These are phyloP conservation scores for Nannochloropsis salina DNA, from an alignment of 108 stramenopile genomes.

Conservation along the genomic window DNA sequence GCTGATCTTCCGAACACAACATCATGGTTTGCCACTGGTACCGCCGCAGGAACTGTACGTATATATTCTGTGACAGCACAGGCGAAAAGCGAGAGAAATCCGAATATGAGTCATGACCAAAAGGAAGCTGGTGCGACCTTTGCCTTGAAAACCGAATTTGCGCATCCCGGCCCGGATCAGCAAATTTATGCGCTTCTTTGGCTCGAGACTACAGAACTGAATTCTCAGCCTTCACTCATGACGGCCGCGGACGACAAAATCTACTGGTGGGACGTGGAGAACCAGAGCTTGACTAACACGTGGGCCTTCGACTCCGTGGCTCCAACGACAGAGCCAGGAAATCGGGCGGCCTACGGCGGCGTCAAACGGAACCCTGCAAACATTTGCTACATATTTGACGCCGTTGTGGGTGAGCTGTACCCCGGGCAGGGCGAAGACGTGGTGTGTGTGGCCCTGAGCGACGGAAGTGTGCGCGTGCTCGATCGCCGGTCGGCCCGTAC, in stretches of 20 bases:
- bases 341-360: neutral
- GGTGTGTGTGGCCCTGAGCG: slow-evolving; percentile 16
- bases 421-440: neutral
- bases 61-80: neutral
- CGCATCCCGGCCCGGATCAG: neutral
- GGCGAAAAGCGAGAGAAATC: neutral
- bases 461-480: neutral
- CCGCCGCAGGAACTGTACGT: neutral
- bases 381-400: slow-evolving; percentile 17
- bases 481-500: neutral
- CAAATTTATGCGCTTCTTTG: neutral
- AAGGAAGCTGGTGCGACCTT: neutral
- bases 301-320: neutral
- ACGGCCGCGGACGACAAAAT: neutral
- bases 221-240: neutral
- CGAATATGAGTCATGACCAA: neutral
- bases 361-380: neutral
- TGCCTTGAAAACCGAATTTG: neutral
- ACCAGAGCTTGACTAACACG: neutral
- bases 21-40: neutral
- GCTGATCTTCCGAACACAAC: too few species aligned
- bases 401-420: neutral
- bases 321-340: neutral
- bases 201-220: neutral
- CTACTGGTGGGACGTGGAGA: neutral